A percentile compares a stretch with the other conserved stretches of the same genome.
Evolutionary conservation across 768 basidiomycete species (phyloP).

Genomic region (Dioszegia hungarica): DNA sequence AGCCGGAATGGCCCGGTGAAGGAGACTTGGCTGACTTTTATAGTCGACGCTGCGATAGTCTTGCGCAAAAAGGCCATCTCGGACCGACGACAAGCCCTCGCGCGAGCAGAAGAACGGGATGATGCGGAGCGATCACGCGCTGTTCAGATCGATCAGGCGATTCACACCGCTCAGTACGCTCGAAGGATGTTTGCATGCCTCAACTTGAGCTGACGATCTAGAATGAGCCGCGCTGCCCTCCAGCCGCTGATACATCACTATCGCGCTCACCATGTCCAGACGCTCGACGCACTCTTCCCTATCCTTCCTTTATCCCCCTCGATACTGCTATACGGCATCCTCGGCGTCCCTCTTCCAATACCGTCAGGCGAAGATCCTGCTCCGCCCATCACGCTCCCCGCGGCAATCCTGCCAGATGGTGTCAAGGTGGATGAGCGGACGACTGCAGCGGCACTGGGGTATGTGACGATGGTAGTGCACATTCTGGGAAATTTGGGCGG

Average conservation of each 20-base stretch:
- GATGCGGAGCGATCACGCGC: slow-evolving; percentile 9
- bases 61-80: slow-evolving; percentile 50
- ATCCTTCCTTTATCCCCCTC: slow-evolving; percentile 79
- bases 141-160: slow-evolving; percentile 15
- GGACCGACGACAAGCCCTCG: slow-evolving; percentile 53
- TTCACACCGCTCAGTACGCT: slow-evolving; percentile 2
- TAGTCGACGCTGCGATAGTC: slow-evolving; percentile 43
- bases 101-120: slow-evolving; percentile 28
- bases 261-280: slow-evolving; percentile 57
- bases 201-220: slow-evolving; percentile 41
- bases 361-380: slow-evolving; percentile 73
- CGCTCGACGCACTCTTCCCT: slow-evolving; percentile 73
- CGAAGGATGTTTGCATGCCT: not conserved
- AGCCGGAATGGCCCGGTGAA: too few relatives aligned
- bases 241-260: slow-evolving; percentile 52
- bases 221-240: slow-evolving; percentile 55
- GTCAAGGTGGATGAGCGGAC: slow-evolving; percentile 63
- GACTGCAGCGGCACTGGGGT: slow-evolving; percentile 84
- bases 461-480: slow-evolving; percentile 79
- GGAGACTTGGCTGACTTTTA: not conserved
- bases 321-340: slow-evolving; percentile 82
- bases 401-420: slow-evolving; percentile 51
- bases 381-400: slow-evolving; percentile 66
- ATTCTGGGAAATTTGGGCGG: slow-evolving; percentile 65
- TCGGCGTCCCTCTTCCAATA: slow-evolving; percentile 84